Conservation (phyloP, 1,284 basidiomycete species). For the Chiua sp. region DNA sequence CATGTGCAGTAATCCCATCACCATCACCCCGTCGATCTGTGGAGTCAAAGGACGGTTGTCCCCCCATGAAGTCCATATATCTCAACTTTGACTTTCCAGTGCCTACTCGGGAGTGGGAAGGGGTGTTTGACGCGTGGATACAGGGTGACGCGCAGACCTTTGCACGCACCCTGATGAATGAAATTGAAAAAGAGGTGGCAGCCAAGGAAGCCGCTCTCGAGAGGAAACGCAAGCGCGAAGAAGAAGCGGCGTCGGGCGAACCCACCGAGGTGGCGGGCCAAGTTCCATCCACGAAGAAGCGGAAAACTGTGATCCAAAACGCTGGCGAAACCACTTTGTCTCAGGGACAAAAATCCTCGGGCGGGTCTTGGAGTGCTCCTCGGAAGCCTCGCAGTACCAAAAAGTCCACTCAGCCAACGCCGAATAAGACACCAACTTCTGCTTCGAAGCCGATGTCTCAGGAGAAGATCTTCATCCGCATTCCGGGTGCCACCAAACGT, state of each 20-base stretch:
- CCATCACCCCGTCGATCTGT: constrained; percentile 47
- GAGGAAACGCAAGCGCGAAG: constrained; percentile 56
- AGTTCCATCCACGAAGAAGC: constrained; percentile 28
- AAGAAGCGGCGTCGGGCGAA: constrained; percentile 31
- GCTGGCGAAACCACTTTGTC: constrained; percentile 22
- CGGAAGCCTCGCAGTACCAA: constrained; percentile 36
- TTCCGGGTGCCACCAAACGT: constrained; percentile 11
- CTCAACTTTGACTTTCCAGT: constrained; percentile 92
- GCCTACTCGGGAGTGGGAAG: constrained; percentile 87
- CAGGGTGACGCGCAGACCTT: constrained; percentile 89
- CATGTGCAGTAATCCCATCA: constrained; percentile 42
- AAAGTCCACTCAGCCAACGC: constrained; percentile 16
- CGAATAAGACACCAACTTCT: constrained; percentile 21
- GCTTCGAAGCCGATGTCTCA: constrained; percentile 26
- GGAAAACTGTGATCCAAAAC: constrained; percentile 25
- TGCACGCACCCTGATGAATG: constrained; percentile 61
- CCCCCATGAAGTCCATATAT: constrained; percentile 76
- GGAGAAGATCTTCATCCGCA: constrained; percentile 35
- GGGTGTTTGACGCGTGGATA: constrained; percentile 91
- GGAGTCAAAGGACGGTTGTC: constrained; percentile 48
- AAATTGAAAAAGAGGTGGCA: constrained; percentile 56
- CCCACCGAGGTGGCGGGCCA: constrained; percentile 18
- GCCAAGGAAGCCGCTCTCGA: constrained; percentile 57
- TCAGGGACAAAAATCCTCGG: constrained; percentile 33
- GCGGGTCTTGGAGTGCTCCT: constrained; percentile 24